Evolutionary conservation across 208 protist species (phyloP).

Genomic region (Tetramitus jugosus): DNA sequence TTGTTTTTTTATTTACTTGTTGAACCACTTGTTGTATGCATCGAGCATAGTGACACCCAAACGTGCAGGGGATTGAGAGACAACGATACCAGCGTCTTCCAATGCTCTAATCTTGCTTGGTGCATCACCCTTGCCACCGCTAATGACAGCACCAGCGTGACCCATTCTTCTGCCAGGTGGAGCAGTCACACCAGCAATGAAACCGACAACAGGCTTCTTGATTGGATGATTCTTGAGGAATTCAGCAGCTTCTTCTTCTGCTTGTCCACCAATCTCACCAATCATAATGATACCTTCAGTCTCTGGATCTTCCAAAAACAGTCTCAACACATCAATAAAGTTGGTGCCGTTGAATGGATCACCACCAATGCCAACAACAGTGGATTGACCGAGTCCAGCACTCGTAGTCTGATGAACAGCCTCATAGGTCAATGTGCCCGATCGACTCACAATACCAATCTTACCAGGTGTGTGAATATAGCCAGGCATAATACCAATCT

Average conservation of each 20-base stretch:
- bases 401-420: slow-evolving; percentile 95
- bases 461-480: slow-evolving; percentile 95
- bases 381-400: slow-evolving; percentile 86
- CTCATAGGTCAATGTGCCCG: slow-evolving; percentile 99
- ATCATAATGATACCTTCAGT: slow-evolving; percentile 96
- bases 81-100: slow-evolving; percentile 70
- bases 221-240: slow-evolving; percentile 85
- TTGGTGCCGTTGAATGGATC: slow-evolving; percentile 99
- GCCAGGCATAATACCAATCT: slow-evolving; percentile 99
- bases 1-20: no score
- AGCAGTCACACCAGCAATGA: slow-evolving; percentile 96
- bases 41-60: slow-evolving; percentile 76
- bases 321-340: slow-evolving; percentile 94
- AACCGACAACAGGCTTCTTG: slow-evolving; percentile 92
- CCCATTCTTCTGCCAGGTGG: slow-evolving; percentile 90
- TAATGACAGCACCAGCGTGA: slow-evolving; percentile 96
- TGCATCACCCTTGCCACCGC: slow-evolving; percentile 86
- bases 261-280: slow-evolving; percentile 96
- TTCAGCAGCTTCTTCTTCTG: slow-evolving; percentile 95
- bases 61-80: slow-evolving; percentile 81
- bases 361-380: slow-evolving; percentile 95
- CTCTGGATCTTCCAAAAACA: slow-evolving; percentile 91
- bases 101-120: slow-evolving; percentile 88
- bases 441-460: slow-evolving; percentile 97
- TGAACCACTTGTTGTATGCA: no score